A percentile compares a stretch with the other conserved stretches of the same genome.
These are phyloP conservation scores for Marasmius fiardii DNA, from an alignment of 1,284 basidiomycete genomes.

Conservation along the genomic window DNA sequence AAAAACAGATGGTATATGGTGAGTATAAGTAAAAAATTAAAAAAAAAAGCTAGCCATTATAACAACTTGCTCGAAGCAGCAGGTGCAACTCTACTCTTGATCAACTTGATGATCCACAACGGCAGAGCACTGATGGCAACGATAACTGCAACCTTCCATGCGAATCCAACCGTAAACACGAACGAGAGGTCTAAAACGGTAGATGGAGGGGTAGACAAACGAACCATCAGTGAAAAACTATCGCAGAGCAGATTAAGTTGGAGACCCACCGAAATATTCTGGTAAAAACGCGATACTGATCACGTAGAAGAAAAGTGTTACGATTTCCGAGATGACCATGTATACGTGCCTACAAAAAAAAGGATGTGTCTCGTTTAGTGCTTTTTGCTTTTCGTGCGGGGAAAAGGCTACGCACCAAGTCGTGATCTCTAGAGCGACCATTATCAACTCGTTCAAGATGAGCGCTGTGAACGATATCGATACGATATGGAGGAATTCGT, in stretches of 20 bases:
- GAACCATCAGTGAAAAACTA: background rate
- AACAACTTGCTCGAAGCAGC: slow-evolving; percentile 92
- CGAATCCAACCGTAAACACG: slow-evolving; percentile 84
- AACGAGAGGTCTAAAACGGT: slow-evolving; percentile 77
- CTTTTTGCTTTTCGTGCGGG: no score
- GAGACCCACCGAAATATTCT: slow-evolving; percentile 88
- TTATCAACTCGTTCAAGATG: slow-evolving; percentile 96
- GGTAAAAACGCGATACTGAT: slow-evolving; percentile 93
- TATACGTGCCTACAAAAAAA: slow-evolving; percentile 95
- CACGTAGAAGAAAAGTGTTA: slow-evolving; percentile 87
- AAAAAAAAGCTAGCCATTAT: no score
- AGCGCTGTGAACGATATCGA: slow-evolving; percentile 97
- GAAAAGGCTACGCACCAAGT: slow-evolving; percentile 67
- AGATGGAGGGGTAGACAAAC: background rate
- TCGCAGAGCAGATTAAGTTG: background rate
- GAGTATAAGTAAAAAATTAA: no score
- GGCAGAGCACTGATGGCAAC: slow-evolving; percentile 93
- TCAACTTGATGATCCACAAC: slow-evolving; percentile 86
- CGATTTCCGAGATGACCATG: slow-evolving; percentile 93
- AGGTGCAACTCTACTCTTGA: slow-evolving; percentile 85
- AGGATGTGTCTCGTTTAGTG: no score
- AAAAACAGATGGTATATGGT: no score
- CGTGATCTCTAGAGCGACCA: slow-evolving; percentile 97
- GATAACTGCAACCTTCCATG: slow-evolving; percentile 96
- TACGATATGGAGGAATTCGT: slow-evolving; percentile 97